A percentile compares a stretch with the other conserved stretches of the same genome.
Evolutionary conservation across 176 grass and related monocot genomes (phyloP).

Genomic region (Eremochloa ophiuroides): DNA sequence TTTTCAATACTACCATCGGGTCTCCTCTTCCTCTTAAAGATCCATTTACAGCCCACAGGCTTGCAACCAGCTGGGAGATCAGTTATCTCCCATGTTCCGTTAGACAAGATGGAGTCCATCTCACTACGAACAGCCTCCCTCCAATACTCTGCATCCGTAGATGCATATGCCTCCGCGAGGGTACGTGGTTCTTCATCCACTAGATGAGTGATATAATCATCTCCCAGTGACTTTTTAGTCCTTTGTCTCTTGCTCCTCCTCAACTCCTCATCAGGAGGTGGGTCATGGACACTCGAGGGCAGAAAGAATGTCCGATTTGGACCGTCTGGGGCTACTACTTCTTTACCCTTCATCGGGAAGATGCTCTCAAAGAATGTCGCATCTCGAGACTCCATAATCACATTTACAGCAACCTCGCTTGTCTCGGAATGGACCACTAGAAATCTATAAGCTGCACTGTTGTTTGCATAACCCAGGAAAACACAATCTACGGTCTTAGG

Average conservation of each 20-base stretch:
- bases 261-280: not conserved
- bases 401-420: not conserved
- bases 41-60: no score
- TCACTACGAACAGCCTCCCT: no score
- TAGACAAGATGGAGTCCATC: no score
- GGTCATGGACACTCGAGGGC: not conserved
- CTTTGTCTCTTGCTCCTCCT: no score
- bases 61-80: no score
- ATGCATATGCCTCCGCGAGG: not conserved
- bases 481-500: not conserved
- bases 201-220: not conserved
- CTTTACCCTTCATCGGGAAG: not conserved
- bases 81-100: no score
- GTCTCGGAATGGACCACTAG: not conserved
- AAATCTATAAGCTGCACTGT: not conserved
- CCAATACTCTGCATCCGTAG: no score
- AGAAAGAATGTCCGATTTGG: not conserved
- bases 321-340: not conserved
- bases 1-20: no score
- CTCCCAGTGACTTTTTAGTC: no score
- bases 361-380: not conserved
- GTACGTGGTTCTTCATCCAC: not conserved
- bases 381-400: not conserved
- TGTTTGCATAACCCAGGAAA: not conserved
- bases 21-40: no score